A percentile compares a stretch with the other conserved stretches of the same genome.
Evolutionary conservation across 768 basidiomycete species (phyloP).

Genomic region (Agrocybe chaxingu): DNA sequence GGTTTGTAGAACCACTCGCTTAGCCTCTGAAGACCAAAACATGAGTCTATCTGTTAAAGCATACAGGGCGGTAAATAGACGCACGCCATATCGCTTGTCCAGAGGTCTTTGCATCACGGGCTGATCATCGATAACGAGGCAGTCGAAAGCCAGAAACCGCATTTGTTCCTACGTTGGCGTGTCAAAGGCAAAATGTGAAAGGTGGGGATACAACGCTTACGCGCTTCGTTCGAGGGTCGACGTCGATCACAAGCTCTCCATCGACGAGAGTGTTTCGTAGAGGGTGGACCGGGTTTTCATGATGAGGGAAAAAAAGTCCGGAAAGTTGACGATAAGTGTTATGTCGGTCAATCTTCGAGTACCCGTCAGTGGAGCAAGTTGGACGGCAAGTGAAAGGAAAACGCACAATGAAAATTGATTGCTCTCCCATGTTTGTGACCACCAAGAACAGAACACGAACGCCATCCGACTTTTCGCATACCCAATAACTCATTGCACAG

Average conservation of each 20-base stretch:
- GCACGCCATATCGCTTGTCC: constrained; percentile 86
- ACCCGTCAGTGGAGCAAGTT: background rate
- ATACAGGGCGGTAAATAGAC: constrained; percentile 22
- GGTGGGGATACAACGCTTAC: constrained; percentile 39
- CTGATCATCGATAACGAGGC: constrained; percentile 79
- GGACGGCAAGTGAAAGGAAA: background rate
- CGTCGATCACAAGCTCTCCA: constrained; percentile 91
- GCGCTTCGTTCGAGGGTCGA: constrained; percentile 69
- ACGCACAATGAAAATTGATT: constrained; percentile 75
- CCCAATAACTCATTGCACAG: constrained; percentile 77
- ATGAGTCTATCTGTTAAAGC: constrained; percentile 6
- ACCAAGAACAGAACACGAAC: constrained; percentile 86
- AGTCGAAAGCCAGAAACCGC: constrained; percentile 89
- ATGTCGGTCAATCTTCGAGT: constrained; percentile 85
- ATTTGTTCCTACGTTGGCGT: constrained; percentile 59
- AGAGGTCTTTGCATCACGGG: constrained; percentile 85
- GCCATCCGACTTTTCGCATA: constrained; percentile 98
- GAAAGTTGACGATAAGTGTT: constrained; percentile 74
- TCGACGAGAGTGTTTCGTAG: constrained; percentile 84
- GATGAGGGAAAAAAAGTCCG: constrained; percentile 89
- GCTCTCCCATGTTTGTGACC: constrained; percentile 52
- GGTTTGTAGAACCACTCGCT: constrained; percentile 82
- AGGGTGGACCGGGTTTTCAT: constrained; percentile 64
- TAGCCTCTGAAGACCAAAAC: constrained; percentile 53
- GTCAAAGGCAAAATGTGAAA: background rate